Evolutionary conservation across 257 asterid genomes (phyloP), one percentile per base, ranked within the genome.

Genomic region (Solanum habrochaites): DNA sequence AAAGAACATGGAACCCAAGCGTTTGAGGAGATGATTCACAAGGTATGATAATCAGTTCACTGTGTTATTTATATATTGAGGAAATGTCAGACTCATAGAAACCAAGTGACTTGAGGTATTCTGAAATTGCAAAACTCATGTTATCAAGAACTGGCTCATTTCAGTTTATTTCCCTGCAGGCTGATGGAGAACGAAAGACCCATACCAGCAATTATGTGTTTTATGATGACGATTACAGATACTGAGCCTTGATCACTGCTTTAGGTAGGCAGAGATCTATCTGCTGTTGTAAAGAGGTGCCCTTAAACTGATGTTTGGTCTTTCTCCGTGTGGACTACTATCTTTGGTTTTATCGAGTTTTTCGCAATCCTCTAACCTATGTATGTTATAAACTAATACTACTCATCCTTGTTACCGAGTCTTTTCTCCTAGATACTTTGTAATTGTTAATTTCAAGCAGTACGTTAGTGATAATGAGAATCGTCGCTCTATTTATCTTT

Each of bases 1-100:
- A 70, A 93, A 60, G 92, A 95, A 88, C 87, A 97, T 20, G 99
- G 98, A 40, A 66, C 97, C 11, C 93, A 89, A 78, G 98, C 93
- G 83, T 94, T 97, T 73, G 96, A 95, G 88, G 89, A 91, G 89
- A 85, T 95, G 87, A 91, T 95, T 58, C 94, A 91, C 89, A 91
- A 91, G 95, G 99, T 95, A 93, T 72, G 92, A 69, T 21, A 39
- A 74, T 35, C 60, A 45, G 42, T 81, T 75, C 32, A 15, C 21
- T 52, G 40, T 20, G 40, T 75, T 60, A 7, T 9, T 23, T 40
- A n/a, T 75, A 14, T 16, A 16, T 80, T 80, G 66, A 4, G 67
- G 42, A 47, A 47, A 16, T 21, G 64, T 18, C 67, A 47, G n/a
- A 43, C 15, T 25, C 23, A 47, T 14, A 15, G 60, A 52, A 21